phyloP scores from a whole-genome alignment of 192 early-diverging fungal species.

The Backusella mclennaniae region DNA sequence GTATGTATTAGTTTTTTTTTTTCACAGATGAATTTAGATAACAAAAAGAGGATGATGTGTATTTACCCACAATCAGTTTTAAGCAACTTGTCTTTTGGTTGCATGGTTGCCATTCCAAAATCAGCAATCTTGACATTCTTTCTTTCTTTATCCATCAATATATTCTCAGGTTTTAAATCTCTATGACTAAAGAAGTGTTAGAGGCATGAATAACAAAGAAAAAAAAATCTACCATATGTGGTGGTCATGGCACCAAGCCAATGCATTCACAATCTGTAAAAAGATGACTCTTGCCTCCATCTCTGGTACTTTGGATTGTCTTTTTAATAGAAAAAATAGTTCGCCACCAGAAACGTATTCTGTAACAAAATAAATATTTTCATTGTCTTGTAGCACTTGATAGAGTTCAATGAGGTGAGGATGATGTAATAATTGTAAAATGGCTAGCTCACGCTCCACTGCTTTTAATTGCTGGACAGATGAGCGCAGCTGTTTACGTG shows the following conservation, averaged over 20 bases:
- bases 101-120: conserved; percentile 63
- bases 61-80: conserved; percentile 59
- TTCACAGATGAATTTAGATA: too few relatives aligned
- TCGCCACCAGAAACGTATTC: conserved; percentile 29
- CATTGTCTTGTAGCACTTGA: conserved; percentile 23
- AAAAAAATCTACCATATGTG: conserved; percentile 24
- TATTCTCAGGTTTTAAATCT: conserved; percentile 76
- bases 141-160: conserved; percentile 36
- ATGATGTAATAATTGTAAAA: conserved; percentile 30
- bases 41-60: conserved; percentile 38
- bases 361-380: conserved; percentile 33
- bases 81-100: conserved; percentile 43
- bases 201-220: too few relatives aligned
- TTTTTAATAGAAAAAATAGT: conserved; percentile 6
- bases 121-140: conserved; percentile 60
- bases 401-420: conserved; percentile 20
- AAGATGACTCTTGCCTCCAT: conserved; percentile 58
- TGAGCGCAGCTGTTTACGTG: conserved; percentile 6
- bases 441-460: conserved; percentile 25
- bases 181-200: conserved; percentile 44
- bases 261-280: conserved; percentile 66
- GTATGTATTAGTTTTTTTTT: not conserved
- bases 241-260: conserved; percentile 40
- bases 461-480: conserved; percentile 10
- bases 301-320: conserved; percentile 40